A percentile compares a stretch with the other conserved stretches of the same genome.
Conservation (phyloP, 768 basidiomycete species). For the Leccinum olivaceopallidum region DNA sequence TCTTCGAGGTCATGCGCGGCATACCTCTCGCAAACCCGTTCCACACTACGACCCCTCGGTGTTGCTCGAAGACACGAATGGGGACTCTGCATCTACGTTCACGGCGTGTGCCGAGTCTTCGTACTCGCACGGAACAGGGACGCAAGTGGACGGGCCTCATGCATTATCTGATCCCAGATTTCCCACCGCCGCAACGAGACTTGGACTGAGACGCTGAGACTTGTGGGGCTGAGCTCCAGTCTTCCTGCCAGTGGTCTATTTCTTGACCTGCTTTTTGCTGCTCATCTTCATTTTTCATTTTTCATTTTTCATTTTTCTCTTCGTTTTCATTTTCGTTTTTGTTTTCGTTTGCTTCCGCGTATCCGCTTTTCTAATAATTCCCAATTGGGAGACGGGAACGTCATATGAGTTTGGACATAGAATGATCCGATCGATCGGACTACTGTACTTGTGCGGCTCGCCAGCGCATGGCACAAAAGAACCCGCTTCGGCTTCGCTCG, state of each 20-base stretch:
- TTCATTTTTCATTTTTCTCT: not conserved
- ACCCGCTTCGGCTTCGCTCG: constrained; percentile 4
- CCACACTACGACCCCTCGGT: constrained; percentile 46
- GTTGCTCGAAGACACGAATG: constrained; percentile 22
- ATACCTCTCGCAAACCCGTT: constrained; percentile 55
- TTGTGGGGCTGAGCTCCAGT: not conserved
- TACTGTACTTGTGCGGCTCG: not conserved
- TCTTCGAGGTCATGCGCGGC: constrained; percentile 18
- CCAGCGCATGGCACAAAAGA: not conserved
- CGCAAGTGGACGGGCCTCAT: constrained; percentile 33
- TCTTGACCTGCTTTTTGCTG: not conserved
- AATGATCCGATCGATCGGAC: constrained; percentile 10
- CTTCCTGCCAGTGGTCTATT: not conserved
- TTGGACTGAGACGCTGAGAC: constrained; percentile 11
- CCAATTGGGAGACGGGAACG: constrained; percentile 1
- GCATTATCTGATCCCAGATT: constrained; percentile 62
- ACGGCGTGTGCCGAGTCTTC: constrained; percentile 29
- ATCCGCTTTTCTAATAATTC: constrained; percentile 1
- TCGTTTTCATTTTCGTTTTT: not conserved
- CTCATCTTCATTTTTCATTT: not conserved
- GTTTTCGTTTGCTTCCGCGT: not conserved
- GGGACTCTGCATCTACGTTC: constrained; percentile 23
- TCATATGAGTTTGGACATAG: not conserved
- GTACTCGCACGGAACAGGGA: constrained; percentile 25
- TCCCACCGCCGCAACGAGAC: constrained; percentile 42